phyloP scores from a whole-genome alignment of 352 stramenopile genomes.

The Labyrinthula sp. region DNA sequence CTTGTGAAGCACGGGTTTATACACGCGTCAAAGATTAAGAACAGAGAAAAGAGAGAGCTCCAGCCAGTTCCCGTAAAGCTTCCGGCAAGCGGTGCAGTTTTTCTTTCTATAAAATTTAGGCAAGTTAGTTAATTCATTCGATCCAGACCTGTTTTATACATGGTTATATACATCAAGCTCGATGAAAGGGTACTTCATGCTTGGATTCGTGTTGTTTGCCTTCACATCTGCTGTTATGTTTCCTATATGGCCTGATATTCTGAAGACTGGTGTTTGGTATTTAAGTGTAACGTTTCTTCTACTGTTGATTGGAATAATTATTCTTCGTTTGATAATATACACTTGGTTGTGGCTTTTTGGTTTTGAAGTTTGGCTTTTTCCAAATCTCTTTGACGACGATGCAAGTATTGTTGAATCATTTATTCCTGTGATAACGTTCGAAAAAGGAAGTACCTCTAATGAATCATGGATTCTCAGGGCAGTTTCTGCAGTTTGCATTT shows the following conservation, averaged over 20 bases:
- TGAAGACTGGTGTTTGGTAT: constrained; percentile 94
- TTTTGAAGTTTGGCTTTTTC: constrained; percentile 93
- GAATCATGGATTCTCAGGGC: constrained; percentile 63
- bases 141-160: constrained; percentile 85
- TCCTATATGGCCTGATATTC: constrained; percentile 93
- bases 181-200: constrained; percentile 88
- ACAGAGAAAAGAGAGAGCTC: constrained; percentile 59
- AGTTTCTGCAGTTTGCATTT: constrained; percentile 67
- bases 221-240: constrained; percentile 93
- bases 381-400: constrained; percentile 96
- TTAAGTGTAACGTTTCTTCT: constrained; percentile 91
- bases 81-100: too few species aligned
- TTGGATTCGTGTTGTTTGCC: constrained; percentile 77
- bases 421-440: constrained; percentile 70
- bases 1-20: constrained; percentile 56
- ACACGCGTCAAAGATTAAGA: constrained; percentile 55
- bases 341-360: constrained; percentile 78
- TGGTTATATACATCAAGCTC: constrained; percentile 97
- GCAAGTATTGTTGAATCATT: constrained; percentile 91
- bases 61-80: constrained; percentile 46
- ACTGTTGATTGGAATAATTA: constrained; percentile 87
- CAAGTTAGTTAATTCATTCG: constrained; percentile 78
- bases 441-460: constrained; percentile 34
- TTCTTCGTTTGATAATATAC: constrained; percentile 77
- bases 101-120: too few species aligned